These are phyloP conservation scores for Rubus idaeus DNA, from an alignment of 306 rosid genomes.

Conservation along the genomic window DNA sequence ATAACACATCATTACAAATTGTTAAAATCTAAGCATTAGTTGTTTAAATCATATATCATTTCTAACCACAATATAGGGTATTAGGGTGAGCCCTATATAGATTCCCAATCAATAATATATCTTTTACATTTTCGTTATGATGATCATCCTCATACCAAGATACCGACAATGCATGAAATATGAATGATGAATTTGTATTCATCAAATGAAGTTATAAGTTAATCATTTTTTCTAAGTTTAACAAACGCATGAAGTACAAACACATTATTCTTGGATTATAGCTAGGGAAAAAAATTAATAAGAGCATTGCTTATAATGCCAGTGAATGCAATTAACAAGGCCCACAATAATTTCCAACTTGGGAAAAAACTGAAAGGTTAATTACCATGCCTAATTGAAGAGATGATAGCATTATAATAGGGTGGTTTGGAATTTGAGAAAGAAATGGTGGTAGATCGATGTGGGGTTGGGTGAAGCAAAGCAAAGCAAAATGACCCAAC, in stretches of 20 bases:
- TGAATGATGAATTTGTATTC: slow-evolving; percentile 17
- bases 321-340: slow-evolving; percentile 20
- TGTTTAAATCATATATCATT: not conserved
- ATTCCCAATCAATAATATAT: not conserved
- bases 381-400: slow-evolving; percentile 38
- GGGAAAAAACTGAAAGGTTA: slow-evolving; percentile 27
- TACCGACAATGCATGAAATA: slow-evolving; percentile 2
- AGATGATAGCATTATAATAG: slow-evolving; percentile 58
- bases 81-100: not conserved
- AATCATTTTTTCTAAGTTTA: slow-evolving; percentile 44
- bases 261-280: slow-evolving; percentile 55
- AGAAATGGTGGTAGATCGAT: slow-evolving; percentile 48
- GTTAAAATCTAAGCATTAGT: not conserved
- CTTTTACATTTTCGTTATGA: not conserved
- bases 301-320: slow-evolving; percentile 31
- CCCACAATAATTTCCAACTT: slow-evolving; percentile 25
- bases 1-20: slow-evolving; percentile 22
- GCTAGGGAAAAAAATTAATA: slow-evolving; percentile 15
- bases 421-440: slow-evolving; percentile 70
- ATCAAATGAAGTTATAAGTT: slow-evolving; percentile 25
- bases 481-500: not conserved
- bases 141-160: slow-evolving; percentile 8
- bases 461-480: slow-evolving; percentile 54
- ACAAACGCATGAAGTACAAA: slow-evolving; percentile 39
- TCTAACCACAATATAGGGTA: not conserved